Base-by-base conservation (phyloP, 345 rosid genomes). In the Arabidopsis arenosa region DNA sequence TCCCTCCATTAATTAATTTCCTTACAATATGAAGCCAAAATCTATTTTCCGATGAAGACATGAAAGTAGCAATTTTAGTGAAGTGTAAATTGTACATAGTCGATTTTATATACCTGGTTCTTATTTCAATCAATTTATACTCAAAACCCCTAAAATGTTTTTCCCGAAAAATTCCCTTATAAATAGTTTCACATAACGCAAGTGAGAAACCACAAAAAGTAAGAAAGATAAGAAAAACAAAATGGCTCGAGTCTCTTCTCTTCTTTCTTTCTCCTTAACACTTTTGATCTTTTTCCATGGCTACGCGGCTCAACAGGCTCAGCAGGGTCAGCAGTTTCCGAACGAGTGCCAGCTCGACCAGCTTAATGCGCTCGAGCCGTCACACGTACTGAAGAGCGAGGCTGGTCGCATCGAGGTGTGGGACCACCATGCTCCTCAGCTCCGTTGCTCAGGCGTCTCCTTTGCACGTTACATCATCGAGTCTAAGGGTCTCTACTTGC, bases 391-490 rank as follows among this genome's bases (percentile, higher is more conserved):
- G 15, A 76, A 84, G 72, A 30, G 72, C 4, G 89, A 90, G 71
- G 96, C 88, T 2, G 90, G 95, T 57, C 12, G 70, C 33, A 76
- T 84, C 1, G 91, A 91, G 76, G 30, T 83, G 1, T 88, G 89
- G 95, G 80, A 89, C 75, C 81, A 80, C 28, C 83, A 72, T 57
- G 79, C 82, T 47, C 76, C 87, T 43, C 88, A 86, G 80, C 85
- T 88, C 67, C 87, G 67, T 49, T 89, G 97, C 73, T 78, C 87
- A 6, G 91, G 92, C 6, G 83, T 88, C 36, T 80, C 89, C 12
- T 54, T 85, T 10, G 51, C 47, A 14, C 87, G 86, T 41, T 53
- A 57, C 23, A 74, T 80, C 55, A 86, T 88, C 32, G 81, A 84
- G 12, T 70, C 76, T 14, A 81, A 83, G 45, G 95, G 91, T 67